These are phyloP conservation scores for Leccinum insolens DNA, from an alignment of 1,284 basidiomycete species.

Conservation along the genomic window DNA sequence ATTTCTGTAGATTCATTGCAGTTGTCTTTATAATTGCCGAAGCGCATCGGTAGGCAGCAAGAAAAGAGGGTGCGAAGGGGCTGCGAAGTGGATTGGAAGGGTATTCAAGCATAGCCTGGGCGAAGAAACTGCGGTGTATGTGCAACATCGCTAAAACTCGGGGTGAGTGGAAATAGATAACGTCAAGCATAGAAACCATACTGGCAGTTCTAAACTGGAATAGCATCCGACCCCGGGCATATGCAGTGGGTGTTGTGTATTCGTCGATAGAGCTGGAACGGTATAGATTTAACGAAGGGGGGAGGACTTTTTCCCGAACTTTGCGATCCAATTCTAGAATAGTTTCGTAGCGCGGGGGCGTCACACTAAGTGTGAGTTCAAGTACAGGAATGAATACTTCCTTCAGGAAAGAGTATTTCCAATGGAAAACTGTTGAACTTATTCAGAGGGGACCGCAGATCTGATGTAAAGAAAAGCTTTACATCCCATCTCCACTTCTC, in stretches of 20 bases:
- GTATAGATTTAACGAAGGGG: conserved; percentile 53
- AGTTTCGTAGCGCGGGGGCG: conserved; percentile 53
- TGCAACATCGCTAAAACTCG: conserved; percentile 48
- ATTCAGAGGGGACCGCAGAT: conserved; percentile 15
- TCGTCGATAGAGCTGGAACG: conserved; percentile 46
- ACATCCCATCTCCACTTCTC: conserved; percentile 52
- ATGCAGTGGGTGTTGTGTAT: conserved; percentile 50
- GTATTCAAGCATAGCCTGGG: conserved; percentile 61
- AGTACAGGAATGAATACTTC: conserved; percentile 54
- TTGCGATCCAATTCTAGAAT: conserved; percentile 61
- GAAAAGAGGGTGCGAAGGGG: conserved; percentile 64
- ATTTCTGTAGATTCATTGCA: conserved; percentile 52
- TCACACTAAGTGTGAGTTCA: conserved; percentile 53
- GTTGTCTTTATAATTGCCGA: conserved; percentile 58
- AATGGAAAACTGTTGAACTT: conserved; percentile 30
- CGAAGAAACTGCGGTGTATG: conserved; percentile 64
- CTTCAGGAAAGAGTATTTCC: conserved; percentile 39
- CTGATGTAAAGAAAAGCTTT: conserved; percentile 21
- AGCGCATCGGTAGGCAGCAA: conserved; percentile 63
- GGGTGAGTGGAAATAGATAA: conserved; percentile 14
- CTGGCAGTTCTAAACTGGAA: conserved; percentile 54
- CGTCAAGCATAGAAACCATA: conserved; percentile 26
- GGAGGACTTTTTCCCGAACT: conserved; percentile 55
- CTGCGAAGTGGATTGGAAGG: conserved; percentile 63
- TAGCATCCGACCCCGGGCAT: conserved; percentile 51